Conservation (phyloP, 352 stramenopile genomes). For the Phytophthora sansomeana region DNA sequence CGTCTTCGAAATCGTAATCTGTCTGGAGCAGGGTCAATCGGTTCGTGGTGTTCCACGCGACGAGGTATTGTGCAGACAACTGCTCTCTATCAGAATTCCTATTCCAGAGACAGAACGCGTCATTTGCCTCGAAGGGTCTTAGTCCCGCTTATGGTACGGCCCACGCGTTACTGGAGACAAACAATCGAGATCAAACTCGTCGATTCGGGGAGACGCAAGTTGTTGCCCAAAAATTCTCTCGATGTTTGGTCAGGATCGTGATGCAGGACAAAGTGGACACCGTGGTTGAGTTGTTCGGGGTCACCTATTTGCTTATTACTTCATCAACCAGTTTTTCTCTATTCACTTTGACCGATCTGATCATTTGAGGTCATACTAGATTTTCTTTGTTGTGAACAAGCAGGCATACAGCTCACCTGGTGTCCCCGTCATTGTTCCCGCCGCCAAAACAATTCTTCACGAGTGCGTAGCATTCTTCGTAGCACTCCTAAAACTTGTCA, state of each 20-base stretch:
- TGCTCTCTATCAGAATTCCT: not conserved
- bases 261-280: too few relatives aligned
- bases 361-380: too few relatives aligned
- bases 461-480: not conserved
- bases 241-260: too few relatives aligned
- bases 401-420: not conserved
- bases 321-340: too few relatives aligned
- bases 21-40: conserved; percentile 8
- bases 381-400: not conserved
- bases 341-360: too few relatives aligned
- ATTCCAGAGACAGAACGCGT: not conserved
- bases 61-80: not conserved
- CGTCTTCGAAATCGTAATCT: conserved; percentile 1
- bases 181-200: not conserved
- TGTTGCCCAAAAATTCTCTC: too few relatives aligned
- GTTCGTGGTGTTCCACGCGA: not conserved
- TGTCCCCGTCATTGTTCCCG: not conserved
- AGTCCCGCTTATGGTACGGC: not conserved
- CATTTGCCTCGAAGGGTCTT: not conserved
- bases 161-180: conserved; percentile 27
- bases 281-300: too few relatives aligned
- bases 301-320: too few relatives aligned
- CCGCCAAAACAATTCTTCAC: not conserved
- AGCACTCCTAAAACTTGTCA: not conserved
- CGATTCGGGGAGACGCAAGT: too few relatives aligned